These are phyloP conservation scores for Scytalidium sp. DNA, from an alignment of 2,329 filamentous ascomycete genomes.

Conservation along the genomic window DNA sequence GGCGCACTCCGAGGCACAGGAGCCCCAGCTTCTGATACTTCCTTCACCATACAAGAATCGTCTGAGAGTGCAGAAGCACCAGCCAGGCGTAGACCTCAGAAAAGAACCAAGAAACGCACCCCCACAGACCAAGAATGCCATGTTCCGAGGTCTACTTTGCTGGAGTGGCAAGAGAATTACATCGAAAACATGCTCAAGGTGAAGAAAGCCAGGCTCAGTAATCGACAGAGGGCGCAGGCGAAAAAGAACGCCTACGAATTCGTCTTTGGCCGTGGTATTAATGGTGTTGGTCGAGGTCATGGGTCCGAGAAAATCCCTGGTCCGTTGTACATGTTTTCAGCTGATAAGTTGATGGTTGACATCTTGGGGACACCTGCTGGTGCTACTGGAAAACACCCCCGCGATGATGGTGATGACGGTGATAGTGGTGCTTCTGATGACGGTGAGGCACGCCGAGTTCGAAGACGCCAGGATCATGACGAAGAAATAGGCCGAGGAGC, in stretches of 20 bases:
- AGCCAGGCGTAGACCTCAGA: constrained; percentile 29
- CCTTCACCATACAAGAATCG: constrained; percentile 24
- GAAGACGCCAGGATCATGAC: constrained; percentile 25
- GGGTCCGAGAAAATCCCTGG: constrained; percentile 34
- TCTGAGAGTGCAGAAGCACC: constrained; percentile 37
- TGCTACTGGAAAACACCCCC: constrained; percentile 12
- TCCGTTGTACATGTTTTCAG: constrained; percentile 58
- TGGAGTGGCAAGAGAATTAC: constrained; percentile 57
- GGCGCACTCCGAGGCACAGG: constrained; percentile 18
- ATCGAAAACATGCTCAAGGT: constrained; percentile 55
- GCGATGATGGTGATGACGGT: constrained; percentile 11
- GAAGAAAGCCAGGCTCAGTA: constrained; percentile 37
- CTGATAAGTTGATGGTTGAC: constrained; percentile 46
- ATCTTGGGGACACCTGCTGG: constrained; percentile 13
- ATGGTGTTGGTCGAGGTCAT: constrained; percentile 46
- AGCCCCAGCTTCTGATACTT: constrained; percentile 21
- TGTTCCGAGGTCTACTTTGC: constrained; percentile 28
- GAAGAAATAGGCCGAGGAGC: constrained; percentile 31
- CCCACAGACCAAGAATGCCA: not conserved
- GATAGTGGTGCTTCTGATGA: constrained; percentile 19
- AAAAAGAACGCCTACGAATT: constrained; percentile 63
- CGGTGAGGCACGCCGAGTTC: constrained; percentile 29
- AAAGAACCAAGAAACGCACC: constrained; percentile 3
- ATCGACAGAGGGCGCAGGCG: constrained; percentile 41
- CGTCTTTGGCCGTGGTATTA: constrained; percentile 55